A percentile compares a stretch with the other conserved stretches of the same genome.
Evolutionary conservation across 805 yeast genomes (phyloP).

Genomic region (Wickerhamiella qilinensis): DNA sequence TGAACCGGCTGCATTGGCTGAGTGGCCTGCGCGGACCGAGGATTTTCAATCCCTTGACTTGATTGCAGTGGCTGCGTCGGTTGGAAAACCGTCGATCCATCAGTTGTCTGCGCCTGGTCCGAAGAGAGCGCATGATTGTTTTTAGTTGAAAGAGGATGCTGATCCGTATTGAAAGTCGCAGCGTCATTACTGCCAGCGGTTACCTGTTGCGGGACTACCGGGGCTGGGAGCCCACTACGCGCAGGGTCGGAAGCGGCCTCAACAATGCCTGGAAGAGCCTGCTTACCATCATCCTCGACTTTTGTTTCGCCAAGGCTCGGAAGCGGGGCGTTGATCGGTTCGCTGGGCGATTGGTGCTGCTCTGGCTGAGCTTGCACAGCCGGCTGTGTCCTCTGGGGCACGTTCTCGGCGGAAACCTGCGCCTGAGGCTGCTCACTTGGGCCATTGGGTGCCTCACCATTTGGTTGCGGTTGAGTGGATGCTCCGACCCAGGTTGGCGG

Average conservation of each 20-base stretch:
- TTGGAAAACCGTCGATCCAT: no score
- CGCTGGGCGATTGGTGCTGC: slow-evolving; percentile 13
- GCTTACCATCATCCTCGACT: slow-evolving; percentile 2
- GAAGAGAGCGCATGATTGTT: no score
- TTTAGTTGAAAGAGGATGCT: background rate
- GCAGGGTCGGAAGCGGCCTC: slow-evolving; percentile 6
- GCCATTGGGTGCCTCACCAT: background rate
- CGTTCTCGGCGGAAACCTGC: background rate
- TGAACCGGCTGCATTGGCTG: slow-evolving; percentile 2
- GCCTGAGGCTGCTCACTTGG: background rate
- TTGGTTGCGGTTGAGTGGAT: background rate
- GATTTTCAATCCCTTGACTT: no score
- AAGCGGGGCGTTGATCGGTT: slow-evolving; percentile 10
- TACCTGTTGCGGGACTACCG: slow-evolving; percentile 13
- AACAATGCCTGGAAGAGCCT: slow-evolving; percentile 8
- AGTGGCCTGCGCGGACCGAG: slow-evolving; percentile 1
- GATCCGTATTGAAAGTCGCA: background rate
- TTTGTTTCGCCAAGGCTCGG: background rate
- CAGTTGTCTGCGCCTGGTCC: background rate
- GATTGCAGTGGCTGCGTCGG: background rate
- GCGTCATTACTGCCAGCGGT: slow-evolving; percentile 5
- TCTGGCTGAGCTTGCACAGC: slow-evolving; percentile 5
- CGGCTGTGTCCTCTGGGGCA: slow-evolving; percentile 15
- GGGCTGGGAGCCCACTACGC: slow-evolving; percentile 19
- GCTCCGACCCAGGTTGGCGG: background rate